Conservation (phyloP, 805 yeast genomes). For the Zygosaccharomyces bailii region DNA sequence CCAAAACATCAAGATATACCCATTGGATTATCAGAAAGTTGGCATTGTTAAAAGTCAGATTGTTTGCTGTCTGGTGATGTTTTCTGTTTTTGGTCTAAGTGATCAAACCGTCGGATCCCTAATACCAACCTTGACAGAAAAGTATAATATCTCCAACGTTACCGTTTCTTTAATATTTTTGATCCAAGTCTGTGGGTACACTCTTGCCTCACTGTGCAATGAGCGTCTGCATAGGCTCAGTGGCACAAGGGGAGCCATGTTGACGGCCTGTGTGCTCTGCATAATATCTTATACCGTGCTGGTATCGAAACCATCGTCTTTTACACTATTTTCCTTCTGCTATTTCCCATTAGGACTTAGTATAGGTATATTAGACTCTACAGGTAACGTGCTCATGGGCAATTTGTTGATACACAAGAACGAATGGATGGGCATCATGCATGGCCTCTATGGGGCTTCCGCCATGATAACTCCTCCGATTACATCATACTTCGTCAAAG, state of each 20-base stretch:
- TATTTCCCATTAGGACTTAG: slow-evolving; percentile 35
- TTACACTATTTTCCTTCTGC: slow-evolving; percentile 25
- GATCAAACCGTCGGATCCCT: slow-evolving; percentile 37
- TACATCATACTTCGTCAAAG: slow-evolving; percentile 43
- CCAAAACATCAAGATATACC: slow-evolving; percentile 24
- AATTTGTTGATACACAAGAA: slow-evolving; percentile 45
- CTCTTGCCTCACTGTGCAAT: slow-evolving; percentile 31
- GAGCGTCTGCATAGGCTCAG: slow-evolving; percentile 26
- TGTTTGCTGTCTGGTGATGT: slow-evolving; percentile 29
- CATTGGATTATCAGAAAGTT: slow-evolving; percentile 27
- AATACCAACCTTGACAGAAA: slow-evolving; percentile 30
- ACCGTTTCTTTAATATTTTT: slow-evolving; percentile 33
- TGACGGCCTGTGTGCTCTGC: slow-evolving; percentile 19
- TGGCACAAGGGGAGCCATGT: slow-evolving; percentile 34
- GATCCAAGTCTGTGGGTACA: slow-evolving; percentile 32
- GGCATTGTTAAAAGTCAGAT: slow-evolving; percentile 31
- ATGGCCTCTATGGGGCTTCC: slow-evolving; percentile 70
- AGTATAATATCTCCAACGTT: slow-evolving; percentile 28
- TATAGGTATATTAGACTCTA: slow-evolving; percentile 35
- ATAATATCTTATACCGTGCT: slow-evolving; percentile 23
- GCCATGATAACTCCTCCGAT: slow-evolving; percentile 67
- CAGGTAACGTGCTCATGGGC: slow-evolving; percentile 35
- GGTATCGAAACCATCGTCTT: slow-evolving; percentile 24
- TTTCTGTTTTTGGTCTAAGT: slow-evolving; percentile 34
- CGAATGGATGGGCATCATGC: slow-evolving; percentile 56